These are phyloP conservation scores for Fusarium pseudoanthophilum DNA, from an alignment of 2,329 filamentous ascomycete species.

Conservation along the genomic window DNA sequence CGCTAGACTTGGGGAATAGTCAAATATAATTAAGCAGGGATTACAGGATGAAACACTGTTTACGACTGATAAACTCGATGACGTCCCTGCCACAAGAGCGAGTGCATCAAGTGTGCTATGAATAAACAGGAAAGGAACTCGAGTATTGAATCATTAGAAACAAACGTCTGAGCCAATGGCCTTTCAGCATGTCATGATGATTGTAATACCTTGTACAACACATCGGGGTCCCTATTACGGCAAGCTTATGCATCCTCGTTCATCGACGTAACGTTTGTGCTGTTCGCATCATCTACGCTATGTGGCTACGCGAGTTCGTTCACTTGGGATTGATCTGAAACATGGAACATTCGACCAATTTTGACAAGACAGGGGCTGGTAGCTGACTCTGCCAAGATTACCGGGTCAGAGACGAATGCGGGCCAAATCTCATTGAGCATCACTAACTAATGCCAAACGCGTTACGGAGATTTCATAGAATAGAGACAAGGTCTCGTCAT, in stretches of 20 bases:
- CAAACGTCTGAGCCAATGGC: background rate
- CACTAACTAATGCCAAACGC: conserved; percentile 14
- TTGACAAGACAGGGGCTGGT: conserved; percentile 8
- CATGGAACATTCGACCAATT: conserved; percentile 25
- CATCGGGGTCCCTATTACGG: background rate
- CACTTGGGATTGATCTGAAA: conserved; percentile 30
- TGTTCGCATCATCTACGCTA: background rate
- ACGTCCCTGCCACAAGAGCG: background rate
- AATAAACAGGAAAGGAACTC: background rate
- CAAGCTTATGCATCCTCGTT: background rate
- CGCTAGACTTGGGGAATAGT: background rate
- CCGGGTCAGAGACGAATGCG: conserved; percentile 15
- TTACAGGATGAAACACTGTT: background rate
- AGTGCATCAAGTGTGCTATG: background rate
- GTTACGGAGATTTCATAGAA: background rate
- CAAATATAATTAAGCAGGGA: background rate
- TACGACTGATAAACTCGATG: background rate
- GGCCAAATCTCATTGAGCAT: background rate
- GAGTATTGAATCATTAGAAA: background rate
- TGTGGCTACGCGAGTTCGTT: background rate
- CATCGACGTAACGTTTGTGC: background rate
- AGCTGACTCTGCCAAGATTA: conserved; percentile 6
- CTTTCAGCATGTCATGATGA: background rate
- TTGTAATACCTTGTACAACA: background rate
- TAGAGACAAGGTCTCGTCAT: conserved; percentile 20